phyloP scores from a whole-genome alignment of 768 basidiomycete genomes.

The Tulasnella sp. region DNA sequence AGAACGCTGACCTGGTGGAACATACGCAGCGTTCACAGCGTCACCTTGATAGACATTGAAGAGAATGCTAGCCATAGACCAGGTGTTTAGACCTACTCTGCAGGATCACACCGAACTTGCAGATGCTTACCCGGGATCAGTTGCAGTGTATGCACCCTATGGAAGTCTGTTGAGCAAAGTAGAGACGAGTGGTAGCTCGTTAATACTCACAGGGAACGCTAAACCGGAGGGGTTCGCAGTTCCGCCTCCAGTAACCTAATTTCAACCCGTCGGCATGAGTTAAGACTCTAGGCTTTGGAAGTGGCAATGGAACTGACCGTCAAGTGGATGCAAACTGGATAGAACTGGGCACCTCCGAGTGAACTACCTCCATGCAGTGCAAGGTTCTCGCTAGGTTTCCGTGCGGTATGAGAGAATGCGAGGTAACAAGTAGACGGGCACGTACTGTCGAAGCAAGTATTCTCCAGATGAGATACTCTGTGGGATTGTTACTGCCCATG shows the following conservation, averaged over 20 bases:
- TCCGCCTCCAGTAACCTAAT: background rate
- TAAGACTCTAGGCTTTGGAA: background rate
- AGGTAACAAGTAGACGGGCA: background rate
- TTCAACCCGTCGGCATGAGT: background rate
- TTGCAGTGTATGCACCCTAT: background rate
- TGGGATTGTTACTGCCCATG: background rate
- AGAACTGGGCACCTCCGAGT: background rate
- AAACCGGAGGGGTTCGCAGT: background rate
- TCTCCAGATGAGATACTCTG: background rate
- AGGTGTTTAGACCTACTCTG: too few relatives aligned
- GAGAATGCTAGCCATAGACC: background rate
- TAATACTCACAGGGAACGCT: background rate
- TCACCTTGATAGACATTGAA: slow-evolving; percentile 3
- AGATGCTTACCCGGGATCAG: background rate
- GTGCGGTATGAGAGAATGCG: background rate
- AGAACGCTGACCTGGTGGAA: background rate
- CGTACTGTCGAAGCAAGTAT: background rate
- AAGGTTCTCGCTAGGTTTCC: background rate
- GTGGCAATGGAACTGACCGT: background rate
- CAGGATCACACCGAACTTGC: background rate
- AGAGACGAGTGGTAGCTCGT: background rate
- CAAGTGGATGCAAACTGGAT: background rate
- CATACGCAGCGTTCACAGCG: background rate
- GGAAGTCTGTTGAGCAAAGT: background rate
- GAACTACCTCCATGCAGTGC: background rate